Conservation (phyloP, 2,329 filamentous ascomycete genomes). For the Colletotrichum ledebouriae region DNA sequence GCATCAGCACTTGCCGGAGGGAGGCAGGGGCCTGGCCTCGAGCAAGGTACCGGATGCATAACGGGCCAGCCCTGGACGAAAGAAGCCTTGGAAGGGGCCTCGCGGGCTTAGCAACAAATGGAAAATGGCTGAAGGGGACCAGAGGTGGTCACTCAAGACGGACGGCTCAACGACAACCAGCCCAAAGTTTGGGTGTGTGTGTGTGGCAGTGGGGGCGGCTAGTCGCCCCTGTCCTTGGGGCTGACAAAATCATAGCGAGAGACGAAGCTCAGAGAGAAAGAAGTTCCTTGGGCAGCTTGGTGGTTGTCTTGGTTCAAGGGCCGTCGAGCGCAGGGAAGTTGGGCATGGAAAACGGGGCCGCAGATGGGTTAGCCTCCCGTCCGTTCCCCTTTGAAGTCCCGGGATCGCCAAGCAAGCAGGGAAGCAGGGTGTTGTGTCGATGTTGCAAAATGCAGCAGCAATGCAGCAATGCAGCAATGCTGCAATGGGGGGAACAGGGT, state of each 20-base stretch:
- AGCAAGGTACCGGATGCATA: slow-evolving; percentile 18
- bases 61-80: background rate
- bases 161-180: background rate
- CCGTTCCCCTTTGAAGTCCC: slow-evolving; percentile 8
- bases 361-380: slow-evolving; percentile 12
- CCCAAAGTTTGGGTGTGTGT: background rate
- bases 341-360: slow-evolving; percentile 18
- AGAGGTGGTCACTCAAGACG: background rate
- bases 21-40: slow-evolving; percentile 29
- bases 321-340: background rate
- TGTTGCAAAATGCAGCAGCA: slow-evolving; percentile 33
- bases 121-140: slow-evolving; percentile 20
- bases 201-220: slow-evolving; percentile 13
- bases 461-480: background rate
- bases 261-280: background rate
- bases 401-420: slow-evolving; percentile 33
- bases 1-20: slow-evolving; percentile 21
- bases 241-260: slow-evolving; percentile 2
- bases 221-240: slow-evolving; percentile 17
- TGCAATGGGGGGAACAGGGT: background rate
- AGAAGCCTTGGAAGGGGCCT: slow-evolving; percentile 30
- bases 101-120: slow-evolving; percentile 23
- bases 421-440: slow-evolving; percentile 30
- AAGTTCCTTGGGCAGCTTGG: slow-evolving; percentile 36
- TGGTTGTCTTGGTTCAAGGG: slow-evolving; percentile 22